Base-by-base conservation (phyloP, 1,284 basidiomycete species). In the Heliocybe sulcata region DNA sequence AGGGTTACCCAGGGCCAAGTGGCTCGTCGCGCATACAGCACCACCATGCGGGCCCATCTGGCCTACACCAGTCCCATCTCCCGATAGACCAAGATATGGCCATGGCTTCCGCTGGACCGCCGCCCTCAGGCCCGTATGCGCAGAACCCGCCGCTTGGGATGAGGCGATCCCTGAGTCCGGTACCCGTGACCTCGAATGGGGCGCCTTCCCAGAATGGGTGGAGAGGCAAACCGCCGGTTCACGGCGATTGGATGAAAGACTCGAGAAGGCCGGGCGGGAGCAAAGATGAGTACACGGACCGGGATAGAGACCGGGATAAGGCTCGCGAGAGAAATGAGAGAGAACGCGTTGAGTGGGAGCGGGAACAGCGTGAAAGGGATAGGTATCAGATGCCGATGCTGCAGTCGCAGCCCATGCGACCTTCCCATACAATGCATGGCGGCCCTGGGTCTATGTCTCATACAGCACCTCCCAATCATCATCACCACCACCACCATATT, bases 401-500 rank as follows among this genome's bases (percentile, higher is more conserved):
- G 47, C 47, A 49, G 47, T 29, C 22, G 6, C 47, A 29, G 27
- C 47, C 22, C 20, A 11, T 29, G 10, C 47, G 27, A 16, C 47
- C 47, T 6, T 42, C 38, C 8, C 38, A 42, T 42, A 16, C 16
- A 9, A 9, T 60, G 3, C 65, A 66, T 49, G 35, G 55, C 23
- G 59, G 58, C 25, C 57, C 57, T 20, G 63, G 61, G 20, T 69
- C 58, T 51, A 64, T 59, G 20, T 60, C 63, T 1, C 65, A 69
- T 29, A 6, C 22, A 49, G 47, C 10, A 29, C 47, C 47, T 49
- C 47, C 47, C 45, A 70, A 73, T 54, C 73, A 78, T 53, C 67
- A 70, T 53, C 67, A 69, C 55, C 69, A 75, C 33, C 76, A 76
- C 53, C 73, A 77, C 56, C 76, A 77, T 52, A 69, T 76, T 45